Evolutionary conservation across 352 stramenopile genomes (phyloP), one percentile per base, ranked within the genome.

Genomic region (Phytophthora ramorum): DNA sequence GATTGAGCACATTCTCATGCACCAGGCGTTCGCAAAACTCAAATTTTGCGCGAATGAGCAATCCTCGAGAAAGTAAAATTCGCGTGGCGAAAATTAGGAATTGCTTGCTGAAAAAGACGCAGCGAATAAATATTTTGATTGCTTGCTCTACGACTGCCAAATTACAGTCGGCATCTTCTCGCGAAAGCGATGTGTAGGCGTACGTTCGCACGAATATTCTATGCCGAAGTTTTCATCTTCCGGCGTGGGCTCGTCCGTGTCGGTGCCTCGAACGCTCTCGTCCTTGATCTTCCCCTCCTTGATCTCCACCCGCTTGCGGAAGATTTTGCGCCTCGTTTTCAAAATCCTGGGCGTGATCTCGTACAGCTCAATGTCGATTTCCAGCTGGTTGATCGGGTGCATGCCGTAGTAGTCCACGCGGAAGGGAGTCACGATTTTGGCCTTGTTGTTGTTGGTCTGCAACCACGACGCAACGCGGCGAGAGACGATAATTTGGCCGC

Each of bases 401-500:
- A 60, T 66, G 16, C 76, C 79, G 34, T 76, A 79, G 59, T 90
- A 88, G 28, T 89, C 76, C 26, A 91, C 38, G 1, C 68, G 45
- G 40, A 83, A 87, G 19, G 78, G 70, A 2, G 71, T 89, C 19
- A 55, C 40, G 17, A 91, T 65, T 40, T 65, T 49, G 41, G 79
- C 53, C 38, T 75, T 59, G 46, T 88, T 83, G 13, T 59, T 50
- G 30, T 67, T 69, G 16, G 49, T 74, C 16, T 68, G 48, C 4
- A 91, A 57, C 68, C 78, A 93, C 24, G 53, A 58, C 2, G 82
- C 81, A 24, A 93, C 68, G 6, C 83, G 79, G 40, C 79, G 79
- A 0, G 85, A 89, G n/a, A 89, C 55, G 13, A 92, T 75, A 46
- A 93, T 90, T 63, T 92, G 79, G 0, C 85, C 85, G 7, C 83